These are phyloP conservation scores for Myotisia sp. DNA, from an alignment of 2,329 filamentous ascomycete genomes.

Conservation along the genomic window DNA sequence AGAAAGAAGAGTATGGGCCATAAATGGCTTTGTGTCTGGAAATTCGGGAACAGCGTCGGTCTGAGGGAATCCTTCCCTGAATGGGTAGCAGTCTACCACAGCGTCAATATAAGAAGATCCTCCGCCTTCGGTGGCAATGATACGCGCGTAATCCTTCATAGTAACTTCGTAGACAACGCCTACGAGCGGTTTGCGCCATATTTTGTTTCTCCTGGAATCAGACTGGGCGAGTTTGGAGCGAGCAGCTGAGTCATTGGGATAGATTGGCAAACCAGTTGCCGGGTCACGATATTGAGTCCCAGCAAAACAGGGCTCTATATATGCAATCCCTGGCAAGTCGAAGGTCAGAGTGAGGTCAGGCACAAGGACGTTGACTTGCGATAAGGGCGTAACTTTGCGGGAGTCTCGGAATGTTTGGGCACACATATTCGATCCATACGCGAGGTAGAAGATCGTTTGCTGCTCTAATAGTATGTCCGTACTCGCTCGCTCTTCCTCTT, in stretches of 20 bases:
- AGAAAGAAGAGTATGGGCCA: conserved; percentile 72
- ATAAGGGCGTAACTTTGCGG: conserved; percentile 68
- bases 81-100: conserved; percentile 58
- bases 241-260: conserved; percentile 1
- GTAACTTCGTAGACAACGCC: conserved; percentile 96
- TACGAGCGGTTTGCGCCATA: conserved; percentile 69
- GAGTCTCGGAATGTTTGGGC: conserved; percentile 63
- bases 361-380: conserved; percentile 65
- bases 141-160: conserved; percentile 61
- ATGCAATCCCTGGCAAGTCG: conserved; percentile 72
- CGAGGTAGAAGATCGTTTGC: conserved; percentile 59
- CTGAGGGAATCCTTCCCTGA: conserved; percentile 39
- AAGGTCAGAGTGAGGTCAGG: conserved; percentile 69
- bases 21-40: conserved; percentile 53
- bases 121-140: conserved; percentile 82
- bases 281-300: conserved; percentile 52
- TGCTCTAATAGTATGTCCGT: too few relatives aligned
- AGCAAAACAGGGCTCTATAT: conserved; percentile 82
- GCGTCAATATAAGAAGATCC: conserved; percentile 76
- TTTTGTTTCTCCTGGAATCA: conserved; percentile 17
- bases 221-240: conserved; percentile 1
- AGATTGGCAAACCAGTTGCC: conserved; percentile 4
- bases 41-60: conserved; percentile 47
- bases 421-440: conserved; percentile 82
- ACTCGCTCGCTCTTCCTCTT: conserved; percentile 8